These are phyloP conservation scores for Grosmannia clavigera DNA, from an alignment of 2,329 filamentous ascomycete genomes.

Conservation along the genomic window DNA sequence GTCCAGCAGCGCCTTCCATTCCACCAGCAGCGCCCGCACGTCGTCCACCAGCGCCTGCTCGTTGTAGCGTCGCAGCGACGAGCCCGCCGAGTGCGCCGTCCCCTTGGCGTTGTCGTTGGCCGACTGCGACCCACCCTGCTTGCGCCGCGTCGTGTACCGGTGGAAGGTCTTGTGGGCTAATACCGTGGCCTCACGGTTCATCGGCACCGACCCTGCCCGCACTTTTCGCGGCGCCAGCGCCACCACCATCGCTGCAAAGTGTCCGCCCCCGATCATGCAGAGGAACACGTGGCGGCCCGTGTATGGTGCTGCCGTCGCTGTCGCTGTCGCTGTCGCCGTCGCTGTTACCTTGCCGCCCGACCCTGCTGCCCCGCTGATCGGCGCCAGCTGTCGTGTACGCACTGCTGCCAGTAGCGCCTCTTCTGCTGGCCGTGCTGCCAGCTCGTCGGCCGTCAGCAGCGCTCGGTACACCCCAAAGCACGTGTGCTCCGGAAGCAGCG, in stretches of 20 bases:
- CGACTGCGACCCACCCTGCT: conserved; percentile 91
- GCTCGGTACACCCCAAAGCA: conserved; percentile 80
- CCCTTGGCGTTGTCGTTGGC: conserved; percentile 92
- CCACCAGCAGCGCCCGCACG: conserved; percentile 63
- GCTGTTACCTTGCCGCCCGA: conserved; percentile 15
- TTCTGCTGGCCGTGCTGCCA: conserved; percentile 17
- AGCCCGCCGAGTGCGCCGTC: conserved; percentile 84
- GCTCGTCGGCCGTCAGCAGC: conserved; percentile 62
- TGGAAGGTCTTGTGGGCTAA: conserved; percentile 97
- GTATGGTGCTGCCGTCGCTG: conserved; percentile 42
- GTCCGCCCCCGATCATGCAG: conserved; percentile 96
- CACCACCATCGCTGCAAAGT: conserved; percentile 95
- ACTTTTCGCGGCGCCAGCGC: conserved; percentile 69
- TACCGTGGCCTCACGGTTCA: conserved; percentile 77
- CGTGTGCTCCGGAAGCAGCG: conserved; percentile 60
- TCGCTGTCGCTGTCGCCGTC: conserved; percentile 28
- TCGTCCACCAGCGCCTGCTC: conserved; percentile 85
- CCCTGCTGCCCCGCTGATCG: conserved; percentile 15
- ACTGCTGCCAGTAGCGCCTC: background rate
- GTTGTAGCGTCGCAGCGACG: conserved; percentile 82
- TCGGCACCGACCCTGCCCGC: conserved; percentile 54
- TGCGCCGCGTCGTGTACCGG: conserved; percentile 87
- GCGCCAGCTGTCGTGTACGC: conserved; percentile 21
- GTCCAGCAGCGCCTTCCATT: conserved; percentile 81
- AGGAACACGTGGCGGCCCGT: conserved; percentile 81